These are phyloP conservation scores for Aegilops sharonensis DNA, from an alignment of 176 grass and related monocot species.

Conservation along the genomic window DNA sequence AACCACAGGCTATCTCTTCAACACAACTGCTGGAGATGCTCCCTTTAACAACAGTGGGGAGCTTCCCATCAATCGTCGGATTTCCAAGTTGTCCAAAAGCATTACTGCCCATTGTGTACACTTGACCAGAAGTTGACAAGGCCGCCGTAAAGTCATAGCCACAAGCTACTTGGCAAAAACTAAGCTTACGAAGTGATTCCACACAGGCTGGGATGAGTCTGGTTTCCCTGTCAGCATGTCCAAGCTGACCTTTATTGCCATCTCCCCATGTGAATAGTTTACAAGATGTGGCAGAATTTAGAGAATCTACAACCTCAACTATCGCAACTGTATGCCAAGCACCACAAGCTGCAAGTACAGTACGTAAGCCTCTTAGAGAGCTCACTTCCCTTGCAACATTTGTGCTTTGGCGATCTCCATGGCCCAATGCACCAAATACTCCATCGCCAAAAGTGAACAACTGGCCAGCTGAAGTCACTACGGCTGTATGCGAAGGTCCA, in stretches of 20 bases:
- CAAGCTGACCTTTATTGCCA: conserved; percentile 73
- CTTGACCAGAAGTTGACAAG: conserved; percentile 50
- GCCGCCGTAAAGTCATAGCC: conserved; percentile 60
- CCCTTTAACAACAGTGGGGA: conserved; percentile 54
- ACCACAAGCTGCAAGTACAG: conserved; percentile 55
- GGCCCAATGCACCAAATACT: conserved; percentile 69
- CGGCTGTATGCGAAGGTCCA: conserved; percentile 72
- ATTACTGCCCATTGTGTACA: conserved; percentile 74
- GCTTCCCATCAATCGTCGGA: conserved; percentile 49
- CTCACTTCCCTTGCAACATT: conserved; percentile 62
- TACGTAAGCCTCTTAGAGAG: conserved; percentile 54
- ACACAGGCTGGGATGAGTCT: conserved; percentile 56
- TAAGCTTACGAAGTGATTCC: conserved; percentile 41
- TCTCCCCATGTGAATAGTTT: conserved; percentile 82
- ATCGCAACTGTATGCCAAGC: conserved; percentile 80
- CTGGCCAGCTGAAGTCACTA: conserved; percentile 57
- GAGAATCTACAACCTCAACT: conserved; percentile 52
- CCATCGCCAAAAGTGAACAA: conserved; percentile 80
- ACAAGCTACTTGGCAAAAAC: conserved; percentile 65
- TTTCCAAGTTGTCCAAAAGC: conserved; percentile 66
- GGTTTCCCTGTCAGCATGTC: conserved; percentile 58
- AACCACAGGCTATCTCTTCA: conserved; percentile 73
- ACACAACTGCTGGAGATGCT: conserved; percentile 48
- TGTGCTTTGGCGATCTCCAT: conserved; percentile 54
- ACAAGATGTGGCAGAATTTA: conserved; percentile 42